A percentile compares a stretch with the other conserved stretches of the same genome.
Evolutionary conservation across 2,329 filamentous ascomycete species (phyloP).

Genomic region (Colletotrichum gigasporum): DNA sequence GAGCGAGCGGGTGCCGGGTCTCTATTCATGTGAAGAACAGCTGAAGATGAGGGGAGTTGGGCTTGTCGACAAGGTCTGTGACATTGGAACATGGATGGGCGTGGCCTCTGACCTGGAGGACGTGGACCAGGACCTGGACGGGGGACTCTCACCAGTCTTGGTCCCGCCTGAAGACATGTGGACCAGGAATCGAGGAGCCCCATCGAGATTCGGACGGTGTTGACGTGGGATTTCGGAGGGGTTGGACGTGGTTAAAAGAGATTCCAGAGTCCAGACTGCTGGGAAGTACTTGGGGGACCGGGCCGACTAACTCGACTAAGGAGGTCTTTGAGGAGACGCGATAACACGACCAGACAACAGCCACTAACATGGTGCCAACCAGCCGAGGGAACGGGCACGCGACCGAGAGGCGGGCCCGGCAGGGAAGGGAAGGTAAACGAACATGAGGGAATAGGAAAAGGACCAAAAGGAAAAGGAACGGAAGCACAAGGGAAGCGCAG

Average conservation of each 20-base stretch:
- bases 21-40: neutral
- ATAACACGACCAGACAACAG: neutral
- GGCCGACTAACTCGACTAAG: conserved; percentile 23
- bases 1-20: neutral
- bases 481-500: neutral
- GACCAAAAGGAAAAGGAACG: neutral
- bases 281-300: neutral
- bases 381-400: conserved; percentile 6
- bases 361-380: conserved; percentile 2
- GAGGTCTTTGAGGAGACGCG: conserved; percentile 17
- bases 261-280: neutral
- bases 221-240: conserved; percentile 11
- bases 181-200: neutral
- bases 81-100: neutral
- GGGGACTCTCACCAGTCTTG: too few species aligned
- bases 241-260: neutral
- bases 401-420: neutral
- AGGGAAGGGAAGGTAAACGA: neutral
- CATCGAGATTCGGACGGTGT: conserved; percentile 12
- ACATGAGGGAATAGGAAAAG: neutral
- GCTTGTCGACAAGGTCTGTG: neutral
- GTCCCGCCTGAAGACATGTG: neutral
- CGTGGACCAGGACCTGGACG: too few species aligned
- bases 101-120: conserved; percentile 7
- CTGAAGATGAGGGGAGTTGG: conserved; percentile 1